Percentiles rank a stretch among this genome's conserved stretches.
These are phyloP conservation scores for Verticillium longisporum DNA, from an alignment of 2,329 filamentous ascomycete species.

Conservation along the genomic window DNA sequence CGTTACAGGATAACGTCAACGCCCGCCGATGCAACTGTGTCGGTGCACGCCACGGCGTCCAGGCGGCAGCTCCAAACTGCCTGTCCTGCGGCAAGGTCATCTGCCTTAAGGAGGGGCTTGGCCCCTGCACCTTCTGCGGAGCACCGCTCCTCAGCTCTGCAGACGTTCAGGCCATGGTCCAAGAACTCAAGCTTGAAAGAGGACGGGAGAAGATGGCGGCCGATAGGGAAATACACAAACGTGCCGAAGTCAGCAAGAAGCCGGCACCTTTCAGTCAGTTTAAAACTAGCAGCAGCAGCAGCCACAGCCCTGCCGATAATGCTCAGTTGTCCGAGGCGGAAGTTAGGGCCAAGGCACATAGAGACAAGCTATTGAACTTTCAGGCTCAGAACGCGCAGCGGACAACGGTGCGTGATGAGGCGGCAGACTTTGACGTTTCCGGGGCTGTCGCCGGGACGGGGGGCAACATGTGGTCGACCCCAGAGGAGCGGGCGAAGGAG, in stretches of 20 bases:
- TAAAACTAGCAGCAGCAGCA: conserved; percentile 16
- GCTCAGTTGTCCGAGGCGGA: conserved; percentile 48
- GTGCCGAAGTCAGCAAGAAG: conserved; percentile 56
- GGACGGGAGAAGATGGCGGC: conserved; percentile 79
- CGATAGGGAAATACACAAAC: conserved; percentile 65
- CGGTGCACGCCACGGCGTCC: conserved; percentile 77
- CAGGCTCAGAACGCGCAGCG: conserved; percentile 80
- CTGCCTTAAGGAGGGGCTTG: conserved; percentile 87
- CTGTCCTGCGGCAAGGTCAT: conserved; percentile 89
- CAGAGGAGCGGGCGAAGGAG: conserved; percentile 74
- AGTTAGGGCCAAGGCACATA: conserved; percentile 65
- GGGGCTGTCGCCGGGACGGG: conserved; percentile 33
- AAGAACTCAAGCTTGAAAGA: conserved; percentile 74
- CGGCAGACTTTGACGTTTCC: conserved; percentile 53
- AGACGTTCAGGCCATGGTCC: conserved; percentile 81
- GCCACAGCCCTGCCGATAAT: conserved; percentile 17
- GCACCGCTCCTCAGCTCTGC: conserved; percentile 61
- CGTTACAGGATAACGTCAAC: conserved; percentile 47
- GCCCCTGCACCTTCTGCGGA: conserved; percentile 88
- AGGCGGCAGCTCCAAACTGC: conserved; percentile 90
- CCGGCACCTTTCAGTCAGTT: conserved; percentile 53
- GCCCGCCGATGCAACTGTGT: conserved; percentile 79
- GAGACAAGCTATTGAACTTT: conserved; percentile 73
- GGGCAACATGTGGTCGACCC: conserved; percentile 75
- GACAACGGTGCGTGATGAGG: conserved; percentile 83